Evolutionary conservation across 805 yeast species (phyloP).

Genomic region (Ogataea angusta): DNA sequence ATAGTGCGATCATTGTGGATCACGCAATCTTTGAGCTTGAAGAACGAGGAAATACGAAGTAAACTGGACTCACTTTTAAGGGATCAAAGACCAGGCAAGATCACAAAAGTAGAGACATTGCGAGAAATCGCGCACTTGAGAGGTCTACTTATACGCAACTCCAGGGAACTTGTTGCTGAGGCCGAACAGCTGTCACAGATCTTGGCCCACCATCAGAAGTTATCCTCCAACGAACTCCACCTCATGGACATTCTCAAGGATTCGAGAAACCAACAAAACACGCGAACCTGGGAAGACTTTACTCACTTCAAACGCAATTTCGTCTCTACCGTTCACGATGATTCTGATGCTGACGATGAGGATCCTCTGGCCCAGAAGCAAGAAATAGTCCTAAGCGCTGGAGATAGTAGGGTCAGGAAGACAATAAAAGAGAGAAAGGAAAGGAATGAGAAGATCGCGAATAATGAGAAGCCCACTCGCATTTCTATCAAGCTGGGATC

Average conservation of each 20-base stretch:
- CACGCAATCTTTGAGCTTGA: slow-evolving; percentile 31
- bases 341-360: slow-evolving; percentile 4
- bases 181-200: slow-evolving; percentile 21
- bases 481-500: neutral
- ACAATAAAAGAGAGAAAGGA: neutral
- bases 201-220: slow-evolving; percentile 22
- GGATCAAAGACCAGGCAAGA: slow-evolving; percentile 1
- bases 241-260: slow-evolving; percentile 22
- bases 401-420: neutral
- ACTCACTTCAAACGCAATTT: slow-evolving; percentile 23
- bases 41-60: slow-evolving; percentile 18
- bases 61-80: slow-evolving; percentile 7
- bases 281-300: slow-evolving; percentile 25
- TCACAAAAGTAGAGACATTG: slow-evolving; percentile 1
- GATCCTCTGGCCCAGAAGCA: slow-evolving; percentile 6
- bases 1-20: slow-evolving; percentile 36
- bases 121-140: slow-evolving; percentile 5
- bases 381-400: no score
- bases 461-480: neutral
- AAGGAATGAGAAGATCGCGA: no score
- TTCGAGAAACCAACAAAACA: slow-evolving; percentile 15
- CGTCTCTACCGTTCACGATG: slow-evolving; percentile 2
- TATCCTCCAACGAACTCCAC: slow-evolving; percentile 25
- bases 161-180: slow-evolving; percentile 27
- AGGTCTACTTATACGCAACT: slow-evolving; percentile 16